These are phyloP conservation scores for Taiwanofungus camphoratus DNA, from an alignment of 1,284 basidiomycete genomes.

Conservation along the genomic window DNA sequence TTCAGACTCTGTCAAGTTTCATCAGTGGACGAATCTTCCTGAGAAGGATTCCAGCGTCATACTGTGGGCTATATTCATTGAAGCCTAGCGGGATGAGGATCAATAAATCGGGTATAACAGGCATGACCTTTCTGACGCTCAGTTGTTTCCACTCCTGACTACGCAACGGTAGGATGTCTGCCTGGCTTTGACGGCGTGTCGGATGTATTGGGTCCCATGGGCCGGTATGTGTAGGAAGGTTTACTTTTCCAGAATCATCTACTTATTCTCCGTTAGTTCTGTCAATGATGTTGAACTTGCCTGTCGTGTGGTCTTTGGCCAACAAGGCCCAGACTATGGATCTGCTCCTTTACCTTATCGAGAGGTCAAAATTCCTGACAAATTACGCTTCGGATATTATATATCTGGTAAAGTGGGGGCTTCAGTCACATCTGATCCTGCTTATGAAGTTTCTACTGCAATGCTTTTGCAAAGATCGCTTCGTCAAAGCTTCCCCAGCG, in stretches of 20 bases:
- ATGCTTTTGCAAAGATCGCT: constrained; percentile 49
- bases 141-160: too few species aligned
- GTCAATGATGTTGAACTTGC: constrained; percentile 64
- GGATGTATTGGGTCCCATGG: constrained; percentile 69
- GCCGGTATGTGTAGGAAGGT: constrained; percentile 38
- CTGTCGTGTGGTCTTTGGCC: constrained; percentile 55
- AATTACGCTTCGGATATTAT: constrained; percentile 72
- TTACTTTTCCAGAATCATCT: neutral
- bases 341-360: constrained; percentile 56
- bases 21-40: too few species aligned
- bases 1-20: too few species aligned
- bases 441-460: neutral
- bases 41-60: constrained; percentile 75
- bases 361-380: constrained; percentile 45
- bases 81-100: constrained; percentile 64
- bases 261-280: constrained; percentile 35
- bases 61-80: constrained; percentile 76
- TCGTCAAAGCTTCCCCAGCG: constrained; percentile 73
- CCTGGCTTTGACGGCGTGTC: constrained; percentile 71
- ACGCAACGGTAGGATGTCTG: too few species aligned
- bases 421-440: constrained; percentile 11
- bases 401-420: constrained; percentile 55
- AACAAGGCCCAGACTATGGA: constrained; percentile 32
- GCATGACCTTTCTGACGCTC: constrained; percentile 34
- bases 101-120: constrained; percentile 41